phyloP scores from a whole-genome alignment of 768 basidiomycete genomes.

The Hemileccinum rubropunctum region DNA sequence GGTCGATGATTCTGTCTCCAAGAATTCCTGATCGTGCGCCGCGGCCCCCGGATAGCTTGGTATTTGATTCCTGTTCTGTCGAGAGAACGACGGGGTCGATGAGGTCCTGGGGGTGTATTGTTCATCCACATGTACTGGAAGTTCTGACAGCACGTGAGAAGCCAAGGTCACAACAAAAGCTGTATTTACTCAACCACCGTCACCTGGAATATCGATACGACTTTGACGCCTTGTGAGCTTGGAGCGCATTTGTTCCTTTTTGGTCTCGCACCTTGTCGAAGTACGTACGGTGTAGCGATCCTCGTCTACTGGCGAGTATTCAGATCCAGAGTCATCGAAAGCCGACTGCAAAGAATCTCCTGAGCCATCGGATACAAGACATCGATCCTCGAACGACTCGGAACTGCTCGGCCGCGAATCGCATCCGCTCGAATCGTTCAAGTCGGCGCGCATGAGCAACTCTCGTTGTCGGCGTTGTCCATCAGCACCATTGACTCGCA shows the following conservation, averaged over 20 bases:
- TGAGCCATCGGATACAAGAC: conserved; percentile 15
- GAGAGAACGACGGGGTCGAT: conserved; percentile 2
- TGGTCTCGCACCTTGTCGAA: conserved; percentile 5
- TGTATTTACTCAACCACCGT: conserved; percentile 12
- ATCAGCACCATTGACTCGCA: conserved; percentile 6
- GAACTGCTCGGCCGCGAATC: conserved; percentile 20
- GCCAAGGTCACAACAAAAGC: not conserved
- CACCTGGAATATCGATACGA: not conserved
- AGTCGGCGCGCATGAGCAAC: conserved; percentile 6
- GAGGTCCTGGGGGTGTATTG: conserved; percentile 20
- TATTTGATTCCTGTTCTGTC: conserved; percentile 2
- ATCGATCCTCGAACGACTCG: conserved; percentile 12
- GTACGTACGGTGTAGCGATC: not conserved
- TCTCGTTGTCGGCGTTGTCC: conserved; percentile 20
- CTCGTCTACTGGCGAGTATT: conserved; percentile 31
- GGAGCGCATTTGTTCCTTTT: conserved; percentile 6
- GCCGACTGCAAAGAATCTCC: conserved; percentile 20
- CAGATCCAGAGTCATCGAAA: conserved; percentile 29
- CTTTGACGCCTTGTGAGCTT: conserved; percentile 2
- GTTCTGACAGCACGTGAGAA: conserved; percentile 15
- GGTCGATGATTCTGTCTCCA: conserved; percentile 11
- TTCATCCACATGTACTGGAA: conserved; percentile 8
- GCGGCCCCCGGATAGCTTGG: not conserved
- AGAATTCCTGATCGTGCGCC: not conserved
- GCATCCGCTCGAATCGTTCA: conserved; percentile 13